These are phyloP conservation scores for Rhododendron molle DNA, from an alignment of 148 eudicot genomes.

Conservation along the genomic window DNA sequence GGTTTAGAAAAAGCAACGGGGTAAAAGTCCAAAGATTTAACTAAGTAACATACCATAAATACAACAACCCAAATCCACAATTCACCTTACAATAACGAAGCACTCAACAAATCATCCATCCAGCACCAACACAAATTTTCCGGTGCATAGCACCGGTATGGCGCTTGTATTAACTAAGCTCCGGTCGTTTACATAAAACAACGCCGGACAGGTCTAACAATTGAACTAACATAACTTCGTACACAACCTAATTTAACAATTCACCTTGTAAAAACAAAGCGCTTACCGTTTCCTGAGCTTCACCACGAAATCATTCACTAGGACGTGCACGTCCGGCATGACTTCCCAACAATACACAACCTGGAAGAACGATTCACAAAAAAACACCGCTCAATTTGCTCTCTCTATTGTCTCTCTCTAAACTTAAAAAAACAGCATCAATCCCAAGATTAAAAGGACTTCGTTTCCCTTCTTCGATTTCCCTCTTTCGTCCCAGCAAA, in stretches of 20 bases:
- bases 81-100: neutral
- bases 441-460: neutral
- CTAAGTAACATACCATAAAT: neutral
- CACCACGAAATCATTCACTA: constrained; percentile 71
- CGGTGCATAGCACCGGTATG: neutral
- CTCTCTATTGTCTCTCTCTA: neutral
- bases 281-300: constrained; percentile 76
- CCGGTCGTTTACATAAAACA: neutral
- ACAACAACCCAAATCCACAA: neutral
- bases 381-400: neutral
- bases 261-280: neutral
- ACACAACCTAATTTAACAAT: neutral
- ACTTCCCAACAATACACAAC: constrained; percentile 3
- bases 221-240: neutral
- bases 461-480: neutral
- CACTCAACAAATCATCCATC: constrained; percentile 61
- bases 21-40: neutral
- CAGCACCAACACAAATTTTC: neutral
- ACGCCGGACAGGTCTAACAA: neutral
- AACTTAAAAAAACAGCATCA: neutral
- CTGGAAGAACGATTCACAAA: neutral
- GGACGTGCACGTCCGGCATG: constrained; percentile 83
- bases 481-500: neutral
- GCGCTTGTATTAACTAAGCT: neutral
- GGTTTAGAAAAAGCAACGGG: neutral